Percentiles rank a stretch among this genome's conserved stretches.
Conservation (phyloP, 805 yeast species). For the Debaryomyces castellii region DNA sequence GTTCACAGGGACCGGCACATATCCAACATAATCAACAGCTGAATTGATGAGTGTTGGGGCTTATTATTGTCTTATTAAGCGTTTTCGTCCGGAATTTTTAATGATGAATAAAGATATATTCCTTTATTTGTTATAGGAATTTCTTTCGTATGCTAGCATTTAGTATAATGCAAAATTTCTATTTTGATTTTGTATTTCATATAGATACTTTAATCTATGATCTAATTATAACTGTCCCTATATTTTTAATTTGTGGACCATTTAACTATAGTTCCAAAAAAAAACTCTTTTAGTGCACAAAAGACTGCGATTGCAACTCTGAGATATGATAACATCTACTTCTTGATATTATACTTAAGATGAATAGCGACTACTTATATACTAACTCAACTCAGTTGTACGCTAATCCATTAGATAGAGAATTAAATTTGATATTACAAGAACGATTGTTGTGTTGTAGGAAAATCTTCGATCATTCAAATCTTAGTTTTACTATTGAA, state of each 20-base stretch:
- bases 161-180: not conserved
- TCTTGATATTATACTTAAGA: no score
- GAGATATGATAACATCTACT: no score
- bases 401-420: not conserved
- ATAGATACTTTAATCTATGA: not conserved
- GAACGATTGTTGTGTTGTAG: not conserved
- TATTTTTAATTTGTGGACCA: not conserved
- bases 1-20: not conserved
- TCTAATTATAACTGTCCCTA: not conserved
- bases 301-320: not conserved
- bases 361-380: not conserved
- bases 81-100: not conserved
- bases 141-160: not conserved
- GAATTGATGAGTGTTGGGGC: not conserved
- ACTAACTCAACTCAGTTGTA: not conserved
- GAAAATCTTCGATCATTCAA: not conserved
- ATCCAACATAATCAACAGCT: not conserved
- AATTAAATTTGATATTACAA: slow-evolving; percentile 1
- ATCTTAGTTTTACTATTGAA: not conserved
- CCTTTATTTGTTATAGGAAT: not conserved
- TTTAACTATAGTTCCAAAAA: no score
- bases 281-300: not conserved
- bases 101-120: not conserved
- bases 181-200: not conserved
- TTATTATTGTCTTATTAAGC: not conserved